phyloP scores from a whole-genome alignment of 2,329 filamentous ascomycete species.

The Sarocladium oryzae region DNA sequence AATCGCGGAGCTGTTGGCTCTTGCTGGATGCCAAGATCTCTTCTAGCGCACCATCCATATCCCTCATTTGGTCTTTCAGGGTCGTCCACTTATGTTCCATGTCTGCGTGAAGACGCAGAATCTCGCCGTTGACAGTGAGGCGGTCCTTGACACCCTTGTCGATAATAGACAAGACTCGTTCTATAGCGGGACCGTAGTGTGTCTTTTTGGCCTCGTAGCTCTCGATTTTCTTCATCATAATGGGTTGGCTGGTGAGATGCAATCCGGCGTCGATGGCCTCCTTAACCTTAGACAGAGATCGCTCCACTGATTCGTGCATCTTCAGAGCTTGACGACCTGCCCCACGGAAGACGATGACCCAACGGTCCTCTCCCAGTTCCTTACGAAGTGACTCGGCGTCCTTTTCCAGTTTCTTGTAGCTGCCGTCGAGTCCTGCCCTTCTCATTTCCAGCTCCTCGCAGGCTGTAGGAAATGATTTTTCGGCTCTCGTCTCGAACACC shows the following conservation, averaged over 20 bases:
- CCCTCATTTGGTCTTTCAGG: slow-evolving; percentile 68
- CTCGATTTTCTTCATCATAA: slow-evolving; percentile 76
- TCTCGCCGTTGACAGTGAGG: slow-evolving; percentile 94
- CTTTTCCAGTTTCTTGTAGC: slow-evolving; percentile 79
- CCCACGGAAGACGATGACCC: slow-evolving; percentile 92
- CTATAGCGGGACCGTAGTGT: slow-evolving; percentile 90
- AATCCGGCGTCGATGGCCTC: slow-evolving; percentile 71
- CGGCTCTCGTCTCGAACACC: slow-evolving; percentile 74
- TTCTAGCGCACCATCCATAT: slow-evolving; percentile 69
- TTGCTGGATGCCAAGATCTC: slow-evolving; percentile 59
- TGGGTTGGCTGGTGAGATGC: slow-evolving; percentile 64
- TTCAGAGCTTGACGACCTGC: slow-evolving; percentile 88
- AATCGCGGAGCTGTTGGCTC: slow-evolving; percentile 78
- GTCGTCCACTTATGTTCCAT: slow-evolving; percentile 76
- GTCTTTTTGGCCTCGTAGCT: slow-evolving; percentile 92
- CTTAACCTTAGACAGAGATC: slow-evolving; percentile 74
- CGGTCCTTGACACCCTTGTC: slow-evolving; percentile 92
- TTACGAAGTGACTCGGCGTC: slow-evolving; percentile 85
- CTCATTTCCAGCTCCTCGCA: slow-evolving; percentile 82
- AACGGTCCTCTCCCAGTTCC: slow-evolving; percentile 90
- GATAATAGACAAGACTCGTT: slow-evolving; percentile 84
- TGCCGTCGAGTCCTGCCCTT: slow-evolving; percentile 67
- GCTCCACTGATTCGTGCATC: slow-evolving; percentile 92
- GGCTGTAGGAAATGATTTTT: slow-evolving; percentile 76
- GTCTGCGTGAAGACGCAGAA: slow-evolving; percentile 77